A percentile compares a stretch with the other conserved stretches of the same genome.
phyloP scores from a whole-genome alignment of 352 stramenopile genomes.

The Phytophthora macrochlamydospora region DNA sequence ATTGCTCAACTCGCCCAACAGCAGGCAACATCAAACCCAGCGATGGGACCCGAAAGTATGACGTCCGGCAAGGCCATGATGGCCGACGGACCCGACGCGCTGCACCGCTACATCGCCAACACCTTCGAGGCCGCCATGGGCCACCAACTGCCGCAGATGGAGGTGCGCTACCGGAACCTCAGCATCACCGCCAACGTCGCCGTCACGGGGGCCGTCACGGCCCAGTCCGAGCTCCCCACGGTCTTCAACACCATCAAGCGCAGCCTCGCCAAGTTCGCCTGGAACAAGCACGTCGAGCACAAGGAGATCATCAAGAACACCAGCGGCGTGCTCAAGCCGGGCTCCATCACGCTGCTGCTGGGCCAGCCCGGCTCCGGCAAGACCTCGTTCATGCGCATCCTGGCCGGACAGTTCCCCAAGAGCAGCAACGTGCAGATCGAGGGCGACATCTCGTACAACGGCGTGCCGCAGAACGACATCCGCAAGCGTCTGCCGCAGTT shows the following conservation, averaged over 20 bases:
- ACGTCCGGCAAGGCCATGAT: slow-evolving; percentile 36
- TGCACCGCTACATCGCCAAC: slow-evolving; percentile 44
- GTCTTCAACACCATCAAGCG: slow-evolving; percentile 34
- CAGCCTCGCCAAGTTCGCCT: slow-evolving; percentile 22
- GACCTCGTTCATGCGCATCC: slow-evolving; percentile 36
- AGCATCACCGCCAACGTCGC: slow-evolving; percentile 39
- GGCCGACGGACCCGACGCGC: slow-evolving; percentile 35
- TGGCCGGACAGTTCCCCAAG: slow-evolving; percentile 34
- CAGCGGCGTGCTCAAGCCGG: slow-evolving; percentile 33
- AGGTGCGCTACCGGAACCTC: slow-evolving; percentile 61
- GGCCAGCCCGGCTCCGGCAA: slow-evolving; percentile 45
- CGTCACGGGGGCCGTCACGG: slow-evolving; percentile 25
- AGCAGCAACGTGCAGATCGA: slow-evolving; percentile 29
- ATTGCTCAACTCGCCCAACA: slow-evolving; percentile 1
- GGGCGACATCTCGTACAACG: slow-evolving; percentile 39
- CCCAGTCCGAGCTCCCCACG: slow-evolving; percentile 43
- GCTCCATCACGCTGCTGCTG: slow-evolving; percentile 38
- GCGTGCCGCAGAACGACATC: slow-evolving; percentile 22
- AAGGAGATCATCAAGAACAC: slow-evolving; percentile 42
- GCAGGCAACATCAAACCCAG: neutral
- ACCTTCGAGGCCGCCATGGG: slow-evolving; percentile 47
- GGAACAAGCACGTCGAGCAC: slow-evolving; percentile 35
- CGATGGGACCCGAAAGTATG: neutral
- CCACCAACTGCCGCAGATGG: slow-evolving; percentile 54
- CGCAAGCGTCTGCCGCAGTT: slow-evolving; percentile 33